Conservation (phyloP, 805 yeast genomes). For the Torulaspora franciscae region DNA sequence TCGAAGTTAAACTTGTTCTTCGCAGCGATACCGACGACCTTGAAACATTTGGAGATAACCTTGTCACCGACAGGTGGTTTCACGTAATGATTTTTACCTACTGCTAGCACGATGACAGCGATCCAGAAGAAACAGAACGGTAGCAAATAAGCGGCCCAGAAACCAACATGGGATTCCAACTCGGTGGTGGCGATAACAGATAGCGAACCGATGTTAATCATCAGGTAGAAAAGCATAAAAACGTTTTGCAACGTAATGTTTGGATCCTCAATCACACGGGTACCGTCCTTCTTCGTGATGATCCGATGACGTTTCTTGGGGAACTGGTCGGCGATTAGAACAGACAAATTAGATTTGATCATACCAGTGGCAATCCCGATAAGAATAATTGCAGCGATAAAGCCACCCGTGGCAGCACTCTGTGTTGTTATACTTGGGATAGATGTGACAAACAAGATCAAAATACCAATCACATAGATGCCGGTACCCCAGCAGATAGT, state of each 20-base stretch:
- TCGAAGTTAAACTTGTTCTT: constrained; percentile 48
- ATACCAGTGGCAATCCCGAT: constrained; percentile 80
- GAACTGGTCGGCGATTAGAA: constrained; percentile 68
- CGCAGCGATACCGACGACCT: constrained; percentile 40
- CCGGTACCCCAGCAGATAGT: constrained; percentile 59
- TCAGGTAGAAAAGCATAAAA: constrained; percentile 70
- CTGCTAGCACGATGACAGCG: constrained; percentile 48
- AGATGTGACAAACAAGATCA: constrained; percentile 64
- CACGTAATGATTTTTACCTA: constrained; percentile 52
- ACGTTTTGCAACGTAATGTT: constrained; percentile 66
- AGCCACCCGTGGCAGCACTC: constrained; percentile 59
- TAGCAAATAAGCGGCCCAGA: constrained; percentile 69
- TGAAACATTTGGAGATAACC: constrained; percentile 52
- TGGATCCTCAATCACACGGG: constrained; percentile 64
- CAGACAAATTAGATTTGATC: constrained; percentile 68
- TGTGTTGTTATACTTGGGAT: constrained; percentile 50
- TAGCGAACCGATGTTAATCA: constrained; percentile 71
- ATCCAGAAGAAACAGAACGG: constrained; percentile 66
- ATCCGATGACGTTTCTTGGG: constrained; percentile 58
- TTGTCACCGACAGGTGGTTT: constrained; percentile 59
- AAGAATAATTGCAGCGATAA: constrained; percentile 39
- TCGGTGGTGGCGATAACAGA: constrained; percentile 74
- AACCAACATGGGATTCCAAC: constrained; percentile 59
- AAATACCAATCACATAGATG: constrained; percentile 56
- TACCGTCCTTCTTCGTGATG: constrained; percentile 54